Base-by-base conservation (phyloP, 176 grass and related monocot genomes). In the Hordeum marinum region DNA sequence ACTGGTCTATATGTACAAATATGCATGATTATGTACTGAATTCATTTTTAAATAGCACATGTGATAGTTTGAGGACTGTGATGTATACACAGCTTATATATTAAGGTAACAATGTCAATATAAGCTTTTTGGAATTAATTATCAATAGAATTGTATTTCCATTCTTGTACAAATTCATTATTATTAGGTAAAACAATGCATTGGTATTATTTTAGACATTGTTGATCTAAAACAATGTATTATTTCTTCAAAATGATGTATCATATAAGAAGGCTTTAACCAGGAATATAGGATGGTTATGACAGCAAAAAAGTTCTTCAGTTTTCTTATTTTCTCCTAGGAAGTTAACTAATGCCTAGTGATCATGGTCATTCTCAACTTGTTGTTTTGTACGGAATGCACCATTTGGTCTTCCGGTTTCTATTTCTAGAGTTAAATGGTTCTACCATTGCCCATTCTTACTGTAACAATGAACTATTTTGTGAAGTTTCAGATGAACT, bases 401-500 rank as follows among this genome's bases (percentile, higher is more conserved):
- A 42, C 73, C 6, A 5, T 55, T 55, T 76, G 73, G 73, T 55
- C 45, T 21, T 34, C 35, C 20, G 24, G 2, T 37, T 35, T 26
- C 76, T 26, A 17, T 18, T 61, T 80, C 14, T 72, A 46, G 36
- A 74, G 37, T 62, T 74, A 17, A n/a, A 65, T 36, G 40, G 9
- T 61, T 63, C 71, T 58, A n/a, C 20, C 24, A 13, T n/a, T 18
- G 8, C 17, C 14, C 20, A 21, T 63, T 70, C 27, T 61, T 80
- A 15, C 71, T 79, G 17, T 46, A 58, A 34, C 50, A 43, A 80
- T 50, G 8, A 68, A 21, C 6, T 18, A 18, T 10, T 11, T 79
- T 45, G 21, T 68, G 43, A 67, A 73, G 42, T 90, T 92, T 82
- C 85, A 93, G 91, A 88, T 90, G 85, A 76, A 82, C 79, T 78